Evolutionary conservation across 202 grass and related monocot genomes (phyloP).

Genomic region (Saccharum hybrid): DNA sequence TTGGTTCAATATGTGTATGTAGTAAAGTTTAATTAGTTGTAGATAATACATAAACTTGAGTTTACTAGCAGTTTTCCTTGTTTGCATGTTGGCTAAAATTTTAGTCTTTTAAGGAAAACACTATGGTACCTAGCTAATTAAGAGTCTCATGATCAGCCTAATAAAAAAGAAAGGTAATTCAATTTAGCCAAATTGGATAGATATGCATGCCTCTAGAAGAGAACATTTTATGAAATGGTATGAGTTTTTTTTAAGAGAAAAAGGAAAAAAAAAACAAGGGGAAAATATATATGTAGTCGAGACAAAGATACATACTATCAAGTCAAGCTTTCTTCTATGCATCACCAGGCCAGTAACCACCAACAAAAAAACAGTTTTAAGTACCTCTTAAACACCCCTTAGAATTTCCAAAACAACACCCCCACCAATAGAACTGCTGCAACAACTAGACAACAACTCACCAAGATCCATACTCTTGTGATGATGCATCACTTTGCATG

Average conservation of each 20-base stretch:
- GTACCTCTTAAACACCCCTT: conserved; percentile 5
- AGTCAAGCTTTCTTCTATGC: conserved; percentile 33
- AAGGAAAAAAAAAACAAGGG: too few relatives aligned
- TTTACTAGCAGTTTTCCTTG: background rate
- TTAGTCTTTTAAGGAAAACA: background rate
- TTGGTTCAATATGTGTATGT: background rate
- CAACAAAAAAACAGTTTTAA: background rate
- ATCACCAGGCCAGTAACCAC: conserved; percentile 28
- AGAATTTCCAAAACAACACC: conserved; percentile 40
- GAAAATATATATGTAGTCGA: background rate
- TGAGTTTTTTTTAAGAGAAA: too few relatives aligned
- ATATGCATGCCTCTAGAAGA: background rate
- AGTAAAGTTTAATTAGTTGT: background rate
- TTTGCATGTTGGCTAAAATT: background rate
- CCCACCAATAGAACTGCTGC: background rate
- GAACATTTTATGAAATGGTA: background rate
- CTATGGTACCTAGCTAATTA: background rate
- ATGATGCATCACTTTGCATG: conserved; percentile 15
- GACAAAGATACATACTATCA: conserved; percentile 8
- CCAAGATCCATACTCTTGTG: background rate
- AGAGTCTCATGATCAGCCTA: background rate
- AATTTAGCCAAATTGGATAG: background rate
- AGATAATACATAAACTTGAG: background rate
- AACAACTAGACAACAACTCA: background rate
- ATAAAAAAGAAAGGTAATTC: background rate